Base-by-base conservation (phyloP, 2,329 filamentous ascomycete species). In the Lecanicillium sp. region DNA sequence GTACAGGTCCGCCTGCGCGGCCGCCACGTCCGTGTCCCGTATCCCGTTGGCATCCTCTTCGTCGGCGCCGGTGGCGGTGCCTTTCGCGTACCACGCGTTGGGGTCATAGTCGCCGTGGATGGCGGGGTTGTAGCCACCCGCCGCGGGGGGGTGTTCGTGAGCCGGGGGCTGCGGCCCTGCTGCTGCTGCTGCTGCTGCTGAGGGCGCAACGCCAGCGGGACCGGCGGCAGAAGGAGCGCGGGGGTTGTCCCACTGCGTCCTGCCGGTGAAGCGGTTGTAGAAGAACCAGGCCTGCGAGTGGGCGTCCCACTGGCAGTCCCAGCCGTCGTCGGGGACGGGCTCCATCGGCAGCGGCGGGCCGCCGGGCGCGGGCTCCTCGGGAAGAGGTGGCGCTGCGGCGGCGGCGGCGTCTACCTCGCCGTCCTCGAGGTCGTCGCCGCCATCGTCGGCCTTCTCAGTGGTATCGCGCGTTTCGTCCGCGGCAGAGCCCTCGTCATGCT, bases 81-180 rank as follows among this genome's bases (percentile, higher is more conserved):
- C 70, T 61, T 87, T 78, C 10, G 93, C 91, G 64, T 98, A 98
- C 71, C 90, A 87, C n/a, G 93, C 91, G 51, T 84, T 93, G 4
- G 90, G 90, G 60, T 98, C 93, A 71, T 96, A 98, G 69, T 90
- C 86, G 57, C 93, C 93, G 64, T 98, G 93, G 38, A 98, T 91
- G 20, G 89, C 87, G 1, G 93, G 93, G 62, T 97, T 95, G 70
- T 98, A 98, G 52, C 91, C 90, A 50, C 84, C 84, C 5, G 76
- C 78, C 19, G 78, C 69, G 38, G 56, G 69, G 44, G 49, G 63
- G 52, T 67, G 65, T 50, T 64, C 62, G 46, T 61, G 54, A 5
- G 64, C 66, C 5, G 58, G 60, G 27, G 56, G 67, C 56, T 56
- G 65, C 36, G 52, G 65, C 51, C 52, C 63, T 2, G 59, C 14